Conservation (phyloP, 1,284 basidiomycete species). For the Apiotrichum siamense region DNA sequence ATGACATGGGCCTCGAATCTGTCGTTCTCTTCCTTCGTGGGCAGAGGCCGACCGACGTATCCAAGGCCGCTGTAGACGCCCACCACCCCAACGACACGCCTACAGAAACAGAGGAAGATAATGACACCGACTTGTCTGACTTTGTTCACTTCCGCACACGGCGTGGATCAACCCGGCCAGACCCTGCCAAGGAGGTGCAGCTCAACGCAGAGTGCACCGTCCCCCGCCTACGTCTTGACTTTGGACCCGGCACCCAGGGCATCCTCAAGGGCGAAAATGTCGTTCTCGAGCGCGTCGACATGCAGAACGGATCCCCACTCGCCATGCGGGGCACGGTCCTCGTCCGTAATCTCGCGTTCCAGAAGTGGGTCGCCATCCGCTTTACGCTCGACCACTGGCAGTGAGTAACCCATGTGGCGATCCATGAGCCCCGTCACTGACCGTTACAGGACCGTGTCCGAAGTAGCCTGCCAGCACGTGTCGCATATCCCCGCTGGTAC, state of each 20-base stretch:
- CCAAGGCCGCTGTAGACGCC: slow-evolving; percentile 33
- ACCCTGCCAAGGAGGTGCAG: slow-evolving; percentile 27
- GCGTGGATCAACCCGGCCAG: neutral
- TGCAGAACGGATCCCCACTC: slow-evolving; percentile 29
- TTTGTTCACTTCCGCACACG: slow-evolving; percentile 45
- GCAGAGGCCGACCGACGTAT: slow-evolving; percentile 45
- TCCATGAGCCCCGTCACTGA: slow-evolving; percentile 7
- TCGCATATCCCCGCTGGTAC: slow-evolving; percentile 44
- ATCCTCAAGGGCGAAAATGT: slow-evolving; percentile 37
- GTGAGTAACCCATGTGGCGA: slow-evolving; percentile 26
- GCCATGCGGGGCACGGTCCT: slow-evolving; percentile 49
- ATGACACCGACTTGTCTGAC: slow-evolving; percentile 42
- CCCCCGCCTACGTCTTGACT: slow-evolving; percentile 43
- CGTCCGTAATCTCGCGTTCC: slow-evolving; percentile 53
- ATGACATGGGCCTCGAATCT: slow-evolving; percentile 39
- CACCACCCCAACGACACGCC: slow-evolving; percentile 19
- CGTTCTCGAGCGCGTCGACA: slow-evolving; percentile 42
- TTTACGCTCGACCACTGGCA: slow-evolving; percentile 56
- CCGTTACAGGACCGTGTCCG: slow-evolving; percentile 48
- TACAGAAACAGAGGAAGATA: slow-evolving; percentile 44
- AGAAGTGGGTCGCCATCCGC: slow-evolving; percentile 53
- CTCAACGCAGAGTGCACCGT: slow-evolving; percentile 35
- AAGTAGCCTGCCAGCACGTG: slow-evolving; percentile 49
- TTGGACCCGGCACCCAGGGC: slow-evolving; percentile 38
- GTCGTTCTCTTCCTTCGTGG: slow-evolving; percentile 46